These are phyloP conservation scores for Skeletonema grethae DNA, from an alignment of 108 stramenopile genomes.

Conservation along the genomic window DNA sequence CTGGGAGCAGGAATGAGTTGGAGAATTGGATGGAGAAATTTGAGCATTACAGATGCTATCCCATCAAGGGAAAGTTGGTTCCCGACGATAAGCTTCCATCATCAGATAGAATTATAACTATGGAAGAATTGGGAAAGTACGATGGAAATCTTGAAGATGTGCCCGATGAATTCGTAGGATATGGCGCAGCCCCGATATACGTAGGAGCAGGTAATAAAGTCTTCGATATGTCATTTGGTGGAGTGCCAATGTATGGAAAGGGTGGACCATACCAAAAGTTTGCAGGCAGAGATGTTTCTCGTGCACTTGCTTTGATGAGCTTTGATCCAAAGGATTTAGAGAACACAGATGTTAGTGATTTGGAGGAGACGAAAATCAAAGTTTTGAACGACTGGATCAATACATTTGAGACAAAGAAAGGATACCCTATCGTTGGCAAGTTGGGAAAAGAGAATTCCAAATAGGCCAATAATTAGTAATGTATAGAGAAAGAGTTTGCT, in stretches of 20 bases:
- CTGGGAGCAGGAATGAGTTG: slow-evolving; percentile 84
- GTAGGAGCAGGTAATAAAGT: slow-evolving; percentile 83
- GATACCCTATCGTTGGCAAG: slow-evolving; percentile 93
- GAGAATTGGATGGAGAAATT: slow-evolving; percentile 94
- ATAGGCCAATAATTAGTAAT: not conserved
- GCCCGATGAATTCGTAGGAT: slow-evolving; percentile 50
- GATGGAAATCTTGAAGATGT: slow-evolving; percentile 54
- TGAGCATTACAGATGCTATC: slow-evolving; percentile 89
- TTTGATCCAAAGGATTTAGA: slow-evolving; percentile 89
- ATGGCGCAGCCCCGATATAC: slow-evolving; percentile 83
- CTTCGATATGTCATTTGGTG: slow-evolving; percentile 96
- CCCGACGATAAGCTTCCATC: slow-evolving; percentile 61
- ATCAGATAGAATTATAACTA: slow-evolving; percentile 63
- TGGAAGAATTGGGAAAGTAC: slow-evolving; percentile 67
- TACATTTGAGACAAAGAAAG: slow-evolving; percentile 87
- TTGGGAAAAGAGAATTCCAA: slow-evolving; percentile 32
- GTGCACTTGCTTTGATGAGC: slow-evolving; percentile 97
- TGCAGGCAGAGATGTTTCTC: slow-evolving; percentile 93
- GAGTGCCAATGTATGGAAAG: slow-evolving; percentile 83
- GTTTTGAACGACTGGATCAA: slow-evolving; percentile 93
- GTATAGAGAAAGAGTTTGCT: not conserved
- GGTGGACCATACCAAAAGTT: slow-evolving; percentile 90
- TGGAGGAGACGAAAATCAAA: slow-evolving; percentile 82
- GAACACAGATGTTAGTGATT: slow-evolving; percentile 74
- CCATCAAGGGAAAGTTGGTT: slow-evolving; percentile 86